Conservation (phyloP, 441 rosid genomes). For the Populus trichocarpa region DNA sequence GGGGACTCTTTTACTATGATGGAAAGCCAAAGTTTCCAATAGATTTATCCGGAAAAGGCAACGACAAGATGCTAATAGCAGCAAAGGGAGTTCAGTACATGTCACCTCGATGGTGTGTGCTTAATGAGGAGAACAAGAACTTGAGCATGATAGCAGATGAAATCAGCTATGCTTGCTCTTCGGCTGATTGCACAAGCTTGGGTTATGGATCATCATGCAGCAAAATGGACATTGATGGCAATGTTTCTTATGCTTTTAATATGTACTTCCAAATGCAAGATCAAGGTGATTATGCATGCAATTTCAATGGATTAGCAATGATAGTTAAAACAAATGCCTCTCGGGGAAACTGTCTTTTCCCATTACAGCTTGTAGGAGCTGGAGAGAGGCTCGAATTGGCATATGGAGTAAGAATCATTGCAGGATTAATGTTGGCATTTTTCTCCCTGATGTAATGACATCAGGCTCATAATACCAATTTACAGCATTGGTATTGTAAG, state of each 20-base stretch:
- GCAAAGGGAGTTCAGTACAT: constrained; percentile 68
- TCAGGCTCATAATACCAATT: not conserved
- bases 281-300: constrained; percentile 59
- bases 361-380: constrained; percentile 42
- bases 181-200: constrained; percentile 57
- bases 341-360: constrained; percentile 40
- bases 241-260: constrained; percentile 72
- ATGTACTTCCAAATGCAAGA: constrained; percentile 53
- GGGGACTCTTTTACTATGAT: constrained; percentile 80
- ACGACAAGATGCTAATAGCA: constrained; percentile 42
- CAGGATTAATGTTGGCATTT: constrained; percentile 25
- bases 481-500: not conserved
- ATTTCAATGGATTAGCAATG: constrained; percentile 55
- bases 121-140: constrained; percentile 19
- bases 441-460: constrained; percentile 21
- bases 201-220: constrained; percentile 42
- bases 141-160: constrained; percentile 15
- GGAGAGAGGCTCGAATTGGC: constrained; percentile 26
- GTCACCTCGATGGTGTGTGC: constrained; percentile 62
- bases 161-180: constrained; percentile 46
- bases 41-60: constrained; percentile 60
- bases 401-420: constrained; percentile 12
- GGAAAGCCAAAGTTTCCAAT: constrained; percentile 71
- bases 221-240: constrained; percentile 22
- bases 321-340: constrained; percentile 43